Evolutionary conservation across 225 moss, liverwort and hornwort genomes (phyloP).

Genomic region (Polytrichum formosum): DNA sequence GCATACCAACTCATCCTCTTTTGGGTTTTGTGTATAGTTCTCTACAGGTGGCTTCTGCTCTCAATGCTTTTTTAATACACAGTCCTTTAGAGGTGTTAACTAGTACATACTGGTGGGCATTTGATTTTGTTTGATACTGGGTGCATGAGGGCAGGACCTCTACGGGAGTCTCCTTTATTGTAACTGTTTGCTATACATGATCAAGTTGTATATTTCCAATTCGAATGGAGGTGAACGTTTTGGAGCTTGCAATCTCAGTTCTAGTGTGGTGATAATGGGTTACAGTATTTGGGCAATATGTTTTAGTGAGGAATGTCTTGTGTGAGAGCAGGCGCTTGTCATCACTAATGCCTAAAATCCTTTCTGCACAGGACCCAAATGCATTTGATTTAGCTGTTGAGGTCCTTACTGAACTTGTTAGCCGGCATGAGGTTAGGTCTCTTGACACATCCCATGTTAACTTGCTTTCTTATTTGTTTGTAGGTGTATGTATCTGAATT

Average conservation of each 20-base stretch:
- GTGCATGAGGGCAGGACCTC: neutral
- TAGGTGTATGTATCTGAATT: neutral
- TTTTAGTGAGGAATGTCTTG: too few relatives aligned
- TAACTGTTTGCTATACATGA: too few relatives aligned
- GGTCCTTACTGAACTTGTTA: slow-evolving; percentile 91
- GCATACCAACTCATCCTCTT: slow-evolving; percentile 83
- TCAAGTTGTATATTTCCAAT: too few relatives aligned
- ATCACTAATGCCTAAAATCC: too few relatives aligned
- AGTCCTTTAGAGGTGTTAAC: too few relatives aligned
- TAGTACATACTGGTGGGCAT: too few relatives aligned
- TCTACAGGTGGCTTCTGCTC: slow-evolving; percentile 50
- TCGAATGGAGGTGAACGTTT: too few relatives aligned
- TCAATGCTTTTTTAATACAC: slow-evolving; percentile 4
- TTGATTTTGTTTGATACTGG: neutral
- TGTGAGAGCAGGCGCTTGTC: too few relatives aligned
- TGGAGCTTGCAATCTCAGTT: too few relatives aligned
- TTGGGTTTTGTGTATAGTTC: slow-evolving; percentile 90
- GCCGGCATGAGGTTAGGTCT: slow-evolving; percentile 74
- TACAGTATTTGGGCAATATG: too few relatives aligned
- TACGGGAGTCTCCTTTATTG: too few relatives aligned
- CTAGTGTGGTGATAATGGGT: too few relatives aligned
- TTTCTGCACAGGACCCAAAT: slow-evolving; percentile 49
- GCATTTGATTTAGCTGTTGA: slow-evolving; percentile 91
- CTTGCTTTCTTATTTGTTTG: neutral
- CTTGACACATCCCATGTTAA: neutral